phyloP scores from a whole-genome alignment of 1,284 basidiomycete species.

The Pseudozyma thailandica region DNA sequence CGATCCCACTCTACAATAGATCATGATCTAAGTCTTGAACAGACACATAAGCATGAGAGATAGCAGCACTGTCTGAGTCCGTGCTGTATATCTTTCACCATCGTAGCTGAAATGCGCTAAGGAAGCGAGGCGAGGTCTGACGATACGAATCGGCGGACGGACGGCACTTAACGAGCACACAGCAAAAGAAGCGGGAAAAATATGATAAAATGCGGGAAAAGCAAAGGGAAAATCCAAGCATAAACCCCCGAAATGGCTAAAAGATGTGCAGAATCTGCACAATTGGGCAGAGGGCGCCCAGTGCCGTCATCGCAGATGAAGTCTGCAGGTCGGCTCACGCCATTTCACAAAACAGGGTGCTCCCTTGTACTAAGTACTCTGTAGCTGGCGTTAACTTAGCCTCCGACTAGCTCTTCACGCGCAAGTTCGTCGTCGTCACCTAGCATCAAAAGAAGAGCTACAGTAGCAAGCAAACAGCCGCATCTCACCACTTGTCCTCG shows the following conservation, averaged over 20 bases:
- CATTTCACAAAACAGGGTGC: not conserved
- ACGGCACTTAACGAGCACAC: not conserved
- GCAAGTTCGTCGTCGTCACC: conserved; percentile 1
- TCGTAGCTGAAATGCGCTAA: too few relatives aligned
- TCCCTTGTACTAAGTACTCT: not conserved
- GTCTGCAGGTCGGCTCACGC: conserved; percentile 15
- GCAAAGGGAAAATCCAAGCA: conserved; percentile 2
- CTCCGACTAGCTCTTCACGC: not conserved
- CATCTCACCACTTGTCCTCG: not conserved
- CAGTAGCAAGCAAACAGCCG: not conserved
- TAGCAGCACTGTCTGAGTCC: too few relatives aligned
- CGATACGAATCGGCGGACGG: conserved; percentile 3
- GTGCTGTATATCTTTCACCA: too few relatives aligned
- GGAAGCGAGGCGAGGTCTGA: too few relatives aligned
- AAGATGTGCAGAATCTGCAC: not conserved
- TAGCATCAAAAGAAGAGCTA: too few relatives aligned
- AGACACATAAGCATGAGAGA: too few relatives aligned
- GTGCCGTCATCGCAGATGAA: conserved; percentile 40
- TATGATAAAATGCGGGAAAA: not conserved
- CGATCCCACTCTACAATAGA: too few relatives aligned
- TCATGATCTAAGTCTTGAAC: too few relatives aligned
- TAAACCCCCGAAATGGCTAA: conserved; percentile 5
- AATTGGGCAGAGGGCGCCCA: conserved; percentile 27
- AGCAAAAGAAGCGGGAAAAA: conserved; percentile 3
- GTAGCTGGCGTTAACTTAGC: not conserved